Evolutionary conservation across 257 asterid species (phyloP), one percentile per base, ranked within the genome.

Genomic region (Plectranthus barbatus): DNA sequence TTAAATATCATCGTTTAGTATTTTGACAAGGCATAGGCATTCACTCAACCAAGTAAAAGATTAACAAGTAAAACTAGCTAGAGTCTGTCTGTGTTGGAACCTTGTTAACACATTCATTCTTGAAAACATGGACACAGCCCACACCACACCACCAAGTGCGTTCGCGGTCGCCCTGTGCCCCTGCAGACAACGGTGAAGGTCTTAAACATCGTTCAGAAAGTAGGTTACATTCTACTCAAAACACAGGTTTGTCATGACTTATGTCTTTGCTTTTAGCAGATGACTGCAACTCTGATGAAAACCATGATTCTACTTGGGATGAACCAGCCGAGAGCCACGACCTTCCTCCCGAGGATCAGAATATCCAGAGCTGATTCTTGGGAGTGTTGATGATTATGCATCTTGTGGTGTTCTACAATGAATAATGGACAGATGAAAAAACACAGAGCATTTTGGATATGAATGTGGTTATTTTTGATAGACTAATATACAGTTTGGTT

Each of bases 61-160:
- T n/a, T n/a, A n/a, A n/a, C n/a, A n/a, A n/a, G n/a, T n/a, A n/a
- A n/a, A n/a, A n/a, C n/a, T n/a, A n/a, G n/a, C n/a, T n/a, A n/a
- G n/a, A n/a, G n/a, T n/a, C n/a, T n/a, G n/a, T n/a, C n/a, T n/a
- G n/a, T n/a, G n/a, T n/a, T n/a, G n/a, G n/a, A n/a, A n/a, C n/a
- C n/a, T n/a, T n/a, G n/a, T n/a, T n/a, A n/a, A n/a, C n/a, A n/a
- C n/a, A n/a, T n/a, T n/a, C n/a, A n/a, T n/a, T n/a, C n/a, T n/a
- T n/a, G n/a, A n/a, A n/a, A n/a, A n/a, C n/a, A n/a, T n/a, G n/a
- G n/a, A n/a, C n/a, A 17, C 13, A 86, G 96, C 96, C 95, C 6
- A 77, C 91, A 12, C 93, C 86, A 5, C 92, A 89, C 67, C 87
- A 78, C n/a, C 95, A 80, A 70, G 62, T 70, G 45, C 88, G 86